Conservation (phyloP, 2,329 filamentous ascomycete species). For the Xylariaceae sp. region DNA sequence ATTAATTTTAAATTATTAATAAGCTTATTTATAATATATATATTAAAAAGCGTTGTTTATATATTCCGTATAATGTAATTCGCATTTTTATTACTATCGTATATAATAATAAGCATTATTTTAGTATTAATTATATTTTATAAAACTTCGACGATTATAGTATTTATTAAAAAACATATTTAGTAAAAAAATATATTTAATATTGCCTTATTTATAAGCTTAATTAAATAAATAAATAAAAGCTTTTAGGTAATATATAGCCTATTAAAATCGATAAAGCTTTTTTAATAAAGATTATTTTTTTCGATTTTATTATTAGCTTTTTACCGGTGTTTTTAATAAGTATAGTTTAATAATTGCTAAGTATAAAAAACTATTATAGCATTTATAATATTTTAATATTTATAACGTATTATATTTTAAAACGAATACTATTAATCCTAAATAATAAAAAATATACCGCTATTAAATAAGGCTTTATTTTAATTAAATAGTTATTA, state of each 20-base stretch:
- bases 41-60: neutral
- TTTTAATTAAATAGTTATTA: no score
- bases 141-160: neutral
- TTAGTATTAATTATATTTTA: neutral
- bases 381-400: neutral
- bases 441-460: no score
- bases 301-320: neutral
- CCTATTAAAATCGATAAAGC: no score
- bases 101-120: conserved; percentile 1
- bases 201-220: neutral
- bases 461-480: no score
- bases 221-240: conserved; percentile 1
- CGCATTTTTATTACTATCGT: neutral
- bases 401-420: neutral
- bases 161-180: neutral
- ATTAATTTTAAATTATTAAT: conserved; percentile 1
- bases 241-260: neutral
- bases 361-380: neutral
- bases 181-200: conserved; percentile 2
- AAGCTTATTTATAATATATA: conserved; percentile 2
- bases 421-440: no score
- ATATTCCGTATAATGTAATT: conserved; percentile 1
- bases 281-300: neutral
- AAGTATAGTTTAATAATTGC: neutral
- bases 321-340: neutral